Evolutionary conservation across 2,329 filamentous ascomycete species (phyloP), one percentile per base, ranked within the genome.

Genomic region (Cladosporium sp.): DNA sequence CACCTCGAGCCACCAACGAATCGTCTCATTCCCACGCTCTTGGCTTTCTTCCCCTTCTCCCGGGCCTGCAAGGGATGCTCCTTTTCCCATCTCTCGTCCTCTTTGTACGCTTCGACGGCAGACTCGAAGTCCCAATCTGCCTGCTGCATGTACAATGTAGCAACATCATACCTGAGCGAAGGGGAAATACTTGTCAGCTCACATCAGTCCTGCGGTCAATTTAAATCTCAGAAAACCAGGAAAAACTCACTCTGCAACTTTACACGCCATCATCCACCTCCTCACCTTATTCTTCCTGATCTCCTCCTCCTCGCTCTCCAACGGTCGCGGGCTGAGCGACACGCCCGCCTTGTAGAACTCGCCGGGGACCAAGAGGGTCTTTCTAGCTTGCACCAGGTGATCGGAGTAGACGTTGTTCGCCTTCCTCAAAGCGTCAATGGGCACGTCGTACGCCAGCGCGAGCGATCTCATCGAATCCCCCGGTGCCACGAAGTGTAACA

Each of bases 221-320:
- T 7, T 34, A 50, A 19, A 51, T 36, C 12, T 8, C 27, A 27
- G 12, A 32, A 29, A 11, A 18, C n/a, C n/a, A 11, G n/a, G n/a
- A n/a, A n/a, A n/a, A 8, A 72, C 77, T 70, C 84, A 91, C 73
- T 91, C 85, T 19, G 80, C 73, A 22, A 88, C 85, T 65, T 92
- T 92, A 70, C 84, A 88, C 1, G 78, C 76, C 2, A 89, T 82
- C 88, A 91, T 91, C 75, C 85, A 92, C 54, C 85, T 80, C 37
- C 88, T 76, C 30, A 92, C 77, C 63, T 84, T 84, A 15, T 73
- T 76, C 69, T 88, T 91, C 55, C 83, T 78, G 43, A 79, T 73
- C 68, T 88, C 84, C 61, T 89, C 87, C 40, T 86, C 85, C 63
- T 89, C 86, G 42, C 84, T 82, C 48, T 87, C 85, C n/a, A 88